Percentiles rank a stretch among this genome's conserved stretches.
These are phyloP conservation scores for Trichophyton rubrum DNA, from an alignment of 2,329 filamentous ascomycete species.

Conservation along the genomic window DNA sequence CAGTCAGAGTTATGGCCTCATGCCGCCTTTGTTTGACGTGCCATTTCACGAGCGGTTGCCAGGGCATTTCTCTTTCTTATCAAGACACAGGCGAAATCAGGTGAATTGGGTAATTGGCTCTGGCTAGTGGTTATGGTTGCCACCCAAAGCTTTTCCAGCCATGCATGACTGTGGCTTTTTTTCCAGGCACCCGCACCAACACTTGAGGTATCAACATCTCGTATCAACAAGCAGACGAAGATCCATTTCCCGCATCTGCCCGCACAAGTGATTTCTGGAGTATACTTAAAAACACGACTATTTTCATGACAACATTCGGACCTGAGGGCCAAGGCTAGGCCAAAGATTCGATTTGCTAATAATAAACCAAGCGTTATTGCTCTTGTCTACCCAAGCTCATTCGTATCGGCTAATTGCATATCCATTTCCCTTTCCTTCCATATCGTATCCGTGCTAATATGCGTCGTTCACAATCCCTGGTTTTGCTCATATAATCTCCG, in stretches of 20 bases:
- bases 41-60: neutral
- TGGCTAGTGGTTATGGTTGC: neutral
- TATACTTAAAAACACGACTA: neutral
- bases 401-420: constrained; percentile 4
- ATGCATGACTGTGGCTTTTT: neutral
- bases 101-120: neutral
- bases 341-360: neutral
- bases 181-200: neutral
- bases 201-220: neutral
- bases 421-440: neutral
- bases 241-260: constrained; percentile 4
- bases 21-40: neutral
- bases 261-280: neutral
- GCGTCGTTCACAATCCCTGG: neutral
- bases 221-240: neutral
- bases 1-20: constrained; percentile 1
- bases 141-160: neutral
- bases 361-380: neutral
- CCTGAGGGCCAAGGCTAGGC: neutral
- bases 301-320: neutral
- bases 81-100: neutral
- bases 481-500: constrained; percentile 2
- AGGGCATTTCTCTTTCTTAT: neutral
- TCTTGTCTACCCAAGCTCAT: neutral
- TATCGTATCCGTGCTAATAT: neutral